Evolutionary conservation across 495 filamentous ascomycete species (phyloP).

Genomic region (Aspergillus bridgeri): DNA sequence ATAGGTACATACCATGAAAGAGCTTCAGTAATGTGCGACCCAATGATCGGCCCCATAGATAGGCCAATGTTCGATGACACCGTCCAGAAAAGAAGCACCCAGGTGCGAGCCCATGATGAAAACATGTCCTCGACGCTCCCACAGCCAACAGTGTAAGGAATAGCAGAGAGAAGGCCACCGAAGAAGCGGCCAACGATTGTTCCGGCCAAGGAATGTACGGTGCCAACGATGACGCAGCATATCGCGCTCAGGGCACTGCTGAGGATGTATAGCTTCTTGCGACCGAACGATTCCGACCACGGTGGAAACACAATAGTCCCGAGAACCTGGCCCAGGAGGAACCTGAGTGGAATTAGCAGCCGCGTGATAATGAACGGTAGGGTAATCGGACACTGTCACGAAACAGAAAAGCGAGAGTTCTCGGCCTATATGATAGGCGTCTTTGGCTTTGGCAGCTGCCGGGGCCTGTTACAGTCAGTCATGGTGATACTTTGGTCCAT

Average conservation of each 20-base stretch:
- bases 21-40: slow-evolving; percentile 32
- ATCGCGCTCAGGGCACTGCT: slow-evolving; percentile 33
- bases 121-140: slow-evolving; percentile 52
- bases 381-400: slow-evolving; percentile 24
- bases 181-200: slow-evolving; percentile 35
- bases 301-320: slow-evolving; percentile 46
- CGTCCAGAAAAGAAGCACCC: slow-evolving; percentile 44
- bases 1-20: slow-evolving; percentile 31
- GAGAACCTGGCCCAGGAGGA: slow-evolving; percentile 42
- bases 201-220: slow-evolving; percentile 24
- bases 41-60: slow-evolving; percentile 40
- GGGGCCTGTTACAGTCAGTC: slow-evolving; percentile 16
- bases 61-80: slow-evolving; percentile 38
- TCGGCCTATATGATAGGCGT: slow-evolving; percentile 17
- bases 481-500: neutral
- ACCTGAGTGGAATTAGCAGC: slow-evolving; percentile 19
- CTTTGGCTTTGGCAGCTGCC: slow-evolving; percentile 18
- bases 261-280: slow-evolving; percentile 40
- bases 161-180: slow-evolving; percentile 42
- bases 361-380: neutral
- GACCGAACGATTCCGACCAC: slow-evolving; percentile 45
- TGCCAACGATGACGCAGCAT: slow-evolving; percentile 37
- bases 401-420: slow-evolving; percentile 26
- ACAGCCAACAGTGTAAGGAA: slow-evolving; percentile 41
- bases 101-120: slow-evolving; percentile 38